Evolutionary conservation across 805 yeast species (phyloP).

Genomic region (Wickerhamiella lipophila): DNA sequence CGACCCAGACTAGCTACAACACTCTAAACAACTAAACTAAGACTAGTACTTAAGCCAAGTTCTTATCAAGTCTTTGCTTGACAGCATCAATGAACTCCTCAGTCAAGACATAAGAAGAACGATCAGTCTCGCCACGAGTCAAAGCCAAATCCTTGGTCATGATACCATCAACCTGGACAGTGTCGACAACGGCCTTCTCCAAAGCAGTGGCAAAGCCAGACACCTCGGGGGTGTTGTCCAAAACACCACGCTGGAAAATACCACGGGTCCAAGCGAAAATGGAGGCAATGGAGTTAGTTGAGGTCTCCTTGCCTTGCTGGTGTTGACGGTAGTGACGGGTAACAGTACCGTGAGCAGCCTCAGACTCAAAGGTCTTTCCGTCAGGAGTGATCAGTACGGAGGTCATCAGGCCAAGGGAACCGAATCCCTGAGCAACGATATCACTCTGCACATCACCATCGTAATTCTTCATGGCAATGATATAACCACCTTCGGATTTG

Average conservation of each 20-base stretch:
- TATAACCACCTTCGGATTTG: conserved; percentile 87
- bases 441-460: conserved; percentile 97
- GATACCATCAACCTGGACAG: conserved; percentile 69
- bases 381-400: conserved; percentile 95
- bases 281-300: conserved; percentile 94
- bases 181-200: conserved; percentile 67
- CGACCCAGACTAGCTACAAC: no score
- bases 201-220: conserved; percentile 62
- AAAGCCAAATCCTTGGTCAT: conserved; percentile 96
- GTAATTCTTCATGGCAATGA: conserved; percentile 93
- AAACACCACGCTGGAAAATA: conserved; percentile 77
- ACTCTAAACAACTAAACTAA: neutral
- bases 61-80: conserved; percentile 43
- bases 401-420: conserved; percentile 93
- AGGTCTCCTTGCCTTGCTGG: conserved; percentile 93
- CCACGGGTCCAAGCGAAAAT: conserved; percentile 97
- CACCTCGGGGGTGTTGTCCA: conserved; percentile 80
- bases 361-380: conserved; percentile 88
- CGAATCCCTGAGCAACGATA: conserved; percentile 96
- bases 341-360: conserved; percentile 99
- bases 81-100: conserved; percentile 84
- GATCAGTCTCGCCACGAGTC: conserved; percentile 74
- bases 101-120: conserved; percentile 74
- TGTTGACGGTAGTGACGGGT: conserved; percentile 94
- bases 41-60: conserved; percentile 5